phyloP scores from a whole-genome alignment of 768 basidiomycete genomes.

The Tricholoma saponaceum region DNA sequence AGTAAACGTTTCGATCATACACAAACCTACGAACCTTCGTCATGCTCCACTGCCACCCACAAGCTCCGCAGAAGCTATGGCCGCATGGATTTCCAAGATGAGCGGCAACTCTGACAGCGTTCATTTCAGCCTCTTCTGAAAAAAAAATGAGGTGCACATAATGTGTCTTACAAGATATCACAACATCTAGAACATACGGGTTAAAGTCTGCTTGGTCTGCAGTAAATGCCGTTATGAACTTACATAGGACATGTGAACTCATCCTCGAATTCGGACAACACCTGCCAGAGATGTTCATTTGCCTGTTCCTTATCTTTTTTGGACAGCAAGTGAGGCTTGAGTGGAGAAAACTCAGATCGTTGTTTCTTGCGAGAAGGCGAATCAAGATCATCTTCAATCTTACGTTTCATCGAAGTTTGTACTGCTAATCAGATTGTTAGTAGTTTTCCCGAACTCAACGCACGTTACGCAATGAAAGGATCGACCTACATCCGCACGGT shows the following conservation, averaged over 20 bases:
- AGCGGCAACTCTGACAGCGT: slow-evolving; percentile 45
- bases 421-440: neutral
- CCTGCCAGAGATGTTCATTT: slow-evolving; percentile 14
- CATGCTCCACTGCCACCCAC: slow-evolving; percentile 56
- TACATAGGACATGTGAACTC: slow-evolving; percentile 74
- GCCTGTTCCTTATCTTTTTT: slow-evolving; percentile 46
- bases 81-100: slow-evolving; percentile 71
- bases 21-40: slow-evolving; percentile 39
- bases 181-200: slow-evolving; percentile 46
- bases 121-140: neutral
- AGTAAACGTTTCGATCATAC: slow-evolving; percentile 1
- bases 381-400: neutral
- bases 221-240: slow-evolving; percentile 21
- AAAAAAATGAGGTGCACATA: neutral
- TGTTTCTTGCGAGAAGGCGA: slow-evolving; percentile 7
- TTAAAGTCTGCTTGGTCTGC: neutral
- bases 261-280: slow-evolving; percentile 51
- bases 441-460: neutral
- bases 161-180: slow-evolving; percentile 58
- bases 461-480: neutral
- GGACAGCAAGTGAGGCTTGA: slow-evolving; percentile 10
- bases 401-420: slow-evolving; percentile 1
- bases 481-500: neutral
- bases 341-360: slow-evolving; percentile 6
- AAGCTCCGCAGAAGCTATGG: slow-evolving; percentile 68